Percentiles rank a stretch among this genome's conserved stretches.
Evolutionary conservation across 768 basidiomycete species (phyloP).

Genomic region (Suillus hirtellus): DNA sequence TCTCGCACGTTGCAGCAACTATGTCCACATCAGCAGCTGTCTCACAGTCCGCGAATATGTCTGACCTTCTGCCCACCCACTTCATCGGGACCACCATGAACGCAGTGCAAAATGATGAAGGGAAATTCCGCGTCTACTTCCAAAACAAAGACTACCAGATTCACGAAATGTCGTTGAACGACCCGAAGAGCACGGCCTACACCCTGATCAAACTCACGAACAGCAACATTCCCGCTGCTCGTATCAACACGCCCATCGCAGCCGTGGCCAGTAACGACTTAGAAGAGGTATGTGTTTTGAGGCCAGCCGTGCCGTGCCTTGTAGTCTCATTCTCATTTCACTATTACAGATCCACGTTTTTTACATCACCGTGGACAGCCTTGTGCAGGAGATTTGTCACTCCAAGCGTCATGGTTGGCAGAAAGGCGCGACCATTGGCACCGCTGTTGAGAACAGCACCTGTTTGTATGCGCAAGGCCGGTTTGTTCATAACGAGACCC

Average conservation of each 20-base stretch:
- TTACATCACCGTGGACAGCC: neutral
- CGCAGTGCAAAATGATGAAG: neutral
- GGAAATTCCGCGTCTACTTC: neutral
- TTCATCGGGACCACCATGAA: neutral
- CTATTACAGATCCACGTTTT: neutral
- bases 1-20: neutral
- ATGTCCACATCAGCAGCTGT: neutral
- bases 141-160: neutral
- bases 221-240: neutral
- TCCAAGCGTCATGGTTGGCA: neutral
- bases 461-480: neutral
- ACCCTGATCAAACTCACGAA: neutral
- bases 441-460: conserved; percentile 1
- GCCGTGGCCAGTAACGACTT: neutral
- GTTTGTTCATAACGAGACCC: neutral
- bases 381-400: neutral
- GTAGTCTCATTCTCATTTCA: neutral
- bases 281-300: neutral
- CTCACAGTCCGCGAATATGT: neutral
- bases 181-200: neutral
- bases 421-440: neutral
- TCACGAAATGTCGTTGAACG: neutral
- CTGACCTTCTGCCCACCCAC: conserved; percentile 1
- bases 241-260: conserved; percentile 2
- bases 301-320: neutral